Base-by-base conservation (phyloP, 1,284 basidiomycete genomes). In the Golubevia sp. region DNA sequence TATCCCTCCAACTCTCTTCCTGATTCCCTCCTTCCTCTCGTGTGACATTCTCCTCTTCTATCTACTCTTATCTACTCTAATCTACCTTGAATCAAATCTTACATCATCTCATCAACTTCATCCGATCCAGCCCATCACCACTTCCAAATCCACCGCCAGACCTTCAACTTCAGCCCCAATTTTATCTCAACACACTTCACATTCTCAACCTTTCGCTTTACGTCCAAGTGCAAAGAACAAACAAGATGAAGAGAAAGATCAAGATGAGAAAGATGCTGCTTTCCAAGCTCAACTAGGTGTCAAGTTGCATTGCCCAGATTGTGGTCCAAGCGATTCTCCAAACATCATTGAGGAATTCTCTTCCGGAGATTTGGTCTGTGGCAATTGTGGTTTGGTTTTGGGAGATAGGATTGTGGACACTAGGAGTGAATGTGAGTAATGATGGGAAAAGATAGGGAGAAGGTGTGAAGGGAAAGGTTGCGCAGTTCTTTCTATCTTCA, bases 341-440 rank as follows among this genome's bases (percentile, higher is more conserved):
- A 79, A 83, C 44, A 59, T 83, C 30, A 70, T 72, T 8, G 80
- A 83, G 56, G 79, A 78, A 61, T 83, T 78, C 59, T 71, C 76
- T 20, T 77, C 72, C 21, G 80, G 80, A 4, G 80, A 83, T 51
- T 59, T 83, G n/a, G 80, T 83, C 3, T 83, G 80, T 58, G 74
- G 74, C 18, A 74, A 79, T 51, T 83, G 80, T 62, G 80, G 80
- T 6, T 64, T 83, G 15, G 79, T 83, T 8, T 67, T 83, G 15
- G 80, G 80, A 52, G 80, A 83, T 52, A 71, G 75, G 55, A 83
- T 83, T 63, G 77, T 83, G 62, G 80, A 83, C 60, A 83, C 80
- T 8, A 63, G 80, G 21, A 76, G 73, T 18, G 80, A 83, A 62
- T 83, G 77, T 21, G 23, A 61, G 48, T 20, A 26, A 7, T 23